phyloP scores from a whole-genome alignment of 306 rosid genomes.

The Glycine tomentella region DNA sequence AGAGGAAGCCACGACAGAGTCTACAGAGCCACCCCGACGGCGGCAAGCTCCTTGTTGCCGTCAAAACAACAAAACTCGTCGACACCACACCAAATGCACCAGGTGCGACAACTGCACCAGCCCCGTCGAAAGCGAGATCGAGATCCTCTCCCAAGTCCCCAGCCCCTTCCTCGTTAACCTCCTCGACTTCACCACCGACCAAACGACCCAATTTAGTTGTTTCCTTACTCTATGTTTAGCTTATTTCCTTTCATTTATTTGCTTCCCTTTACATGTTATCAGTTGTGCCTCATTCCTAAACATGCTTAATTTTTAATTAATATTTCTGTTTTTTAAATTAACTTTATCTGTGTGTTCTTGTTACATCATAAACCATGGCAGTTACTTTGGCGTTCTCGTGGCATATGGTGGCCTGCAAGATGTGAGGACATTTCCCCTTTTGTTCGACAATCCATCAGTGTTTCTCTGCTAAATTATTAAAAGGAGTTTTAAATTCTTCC shows the following conservation, averaged over 20 bases:
- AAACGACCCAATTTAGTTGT: too few relatives aligned
- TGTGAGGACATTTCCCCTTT: constrained; percentile 65
- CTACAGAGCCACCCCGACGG: too few relatives aligned
- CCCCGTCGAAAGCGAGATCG: too few relatives aligned
- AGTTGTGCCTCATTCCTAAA: not conserved
- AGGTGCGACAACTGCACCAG: too few relatives aligned
- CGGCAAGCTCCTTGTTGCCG: too few relatives aligned
- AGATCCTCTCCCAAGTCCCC: too few relatives aligned
- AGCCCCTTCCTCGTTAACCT: too few relatives aligned
- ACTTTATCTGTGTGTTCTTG: constrained; percentile 31
- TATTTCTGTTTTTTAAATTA: not conserved
- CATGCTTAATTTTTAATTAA: constrained; percentile 10
- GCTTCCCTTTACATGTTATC: constrained; percentile 19
- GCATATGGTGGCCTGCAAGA: constrained; percentile 86
- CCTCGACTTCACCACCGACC: too few relatives aligned
- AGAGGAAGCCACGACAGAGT: too few relatives aligned
- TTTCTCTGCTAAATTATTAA: constrained; percentile 30
- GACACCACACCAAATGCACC: too few relatives aligned
- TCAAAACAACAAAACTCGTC: too few relatives aligned
- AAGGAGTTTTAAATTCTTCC: constrained; percentile 11
- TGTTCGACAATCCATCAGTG: constrained; percentile 22
- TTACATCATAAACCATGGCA: constrained; percentile 53
- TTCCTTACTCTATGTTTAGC: constrained; percentile 14
- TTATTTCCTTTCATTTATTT: constrained; percentile 17
- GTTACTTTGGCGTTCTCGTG: constrained; percentile 87